Evolutionary conservation across 1,139 yeast species (phyloP), one percentile per base, ranked within the genome.

Genomic region (Diutina pseudorugosa): DNA sequence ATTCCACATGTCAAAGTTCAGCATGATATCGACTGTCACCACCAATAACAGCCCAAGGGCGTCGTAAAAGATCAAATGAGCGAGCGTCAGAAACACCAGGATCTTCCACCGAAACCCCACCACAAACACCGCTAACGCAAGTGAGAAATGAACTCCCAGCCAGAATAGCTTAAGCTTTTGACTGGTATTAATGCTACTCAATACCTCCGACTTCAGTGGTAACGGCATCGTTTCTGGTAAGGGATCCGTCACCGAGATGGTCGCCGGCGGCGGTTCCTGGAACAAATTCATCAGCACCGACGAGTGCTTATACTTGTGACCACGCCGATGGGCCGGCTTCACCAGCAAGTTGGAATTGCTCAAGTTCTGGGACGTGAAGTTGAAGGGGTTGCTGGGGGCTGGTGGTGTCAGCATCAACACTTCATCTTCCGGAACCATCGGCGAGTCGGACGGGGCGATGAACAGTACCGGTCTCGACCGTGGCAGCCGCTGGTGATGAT

Each of bases 281-380:
- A 93, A 93, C 64, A 91, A 78, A 65, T 93, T 93, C 93, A 93
- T 86, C 3, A 96, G 87, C 5, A 93, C 96, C n/a, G 97, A 89
- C 5, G 97, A 89, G 61, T 93, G 98, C 65, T 93, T 93, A 64
- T 93, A 93, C 60, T 91, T 80, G 68, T 93, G 98, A 11, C 98
- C 98, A 58, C 91, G 83, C 70, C 98, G 80, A 61, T 88, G 94
- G 0, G 86, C 82, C 0, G 91, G 79, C 57, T 75, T 77, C 16
- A 68, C 66, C 58, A 61, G 64, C 30, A 72, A 60, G 5, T 70
- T 64, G 41, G 58, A 61, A 41, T 60, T 60, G 9, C 70, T 64
- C n/a, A 64, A 61, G 57, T 64, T 67, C 41, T 74, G 69, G 1
- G 81, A 72, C 53, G 71, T 69, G 65, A 79, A 80, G 57, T 76